Evolutionary conservation across 1,284 basidiomycete species (phyloP), one percentile per base, ranked within the genome.

Genomic region (Sparassis latifolia): DNA sequence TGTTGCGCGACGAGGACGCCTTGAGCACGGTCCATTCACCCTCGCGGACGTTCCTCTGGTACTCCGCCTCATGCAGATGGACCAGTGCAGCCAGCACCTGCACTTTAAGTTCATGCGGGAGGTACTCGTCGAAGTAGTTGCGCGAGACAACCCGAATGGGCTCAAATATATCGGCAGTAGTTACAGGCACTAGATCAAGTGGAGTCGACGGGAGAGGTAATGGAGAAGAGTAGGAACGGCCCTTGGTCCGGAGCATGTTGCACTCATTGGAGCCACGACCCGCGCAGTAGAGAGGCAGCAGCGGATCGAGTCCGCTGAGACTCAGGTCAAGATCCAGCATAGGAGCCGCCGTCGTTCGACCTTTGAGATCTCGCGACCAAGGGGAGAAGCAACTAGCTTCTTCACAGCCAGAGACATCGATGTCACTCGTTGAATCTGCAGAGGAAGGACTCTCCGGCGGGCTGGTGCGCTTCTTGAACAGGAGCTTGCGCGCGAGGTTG

Each of bases 101-200:
- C 31, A 94, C 62, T 58, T 78, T 82, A 46, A 94, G 66, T 64
- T 95, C 92, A 48, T 75, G 77, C 1, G 92, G 91, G 4, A 94
- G 73, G 48, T 75, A 64, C 39, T 78, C 75, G 56, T 86, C 84
- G 55, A 90, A 88, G 57, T 85, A 79, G 43, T 65, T 71, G 0
- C 58, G 60, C n/a, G 70, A 62, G 31, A 72, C 55, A 40, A 76
- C 53, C 4, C 74, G 73, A 44, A 80, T 64, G 29, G 81, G 77
- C 41, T 67, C 62, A 55, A 79, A 79, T 9, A 75, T 59, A 56
- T 81, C 78, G 31, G 72, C 65, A 7, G 70, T 65, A 28, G 69
- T 64, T 28, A 69, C 59, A 5, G 80, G 76, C 27, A 84, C 69
- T 48, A 78, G 69, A 52, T 86, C 84, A 50, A 85, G 62, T 2